Base-by-base conservation (phyloP, 2,329 filamentous ascomycete species). In the Clarireedia monteithiana region DNA sequence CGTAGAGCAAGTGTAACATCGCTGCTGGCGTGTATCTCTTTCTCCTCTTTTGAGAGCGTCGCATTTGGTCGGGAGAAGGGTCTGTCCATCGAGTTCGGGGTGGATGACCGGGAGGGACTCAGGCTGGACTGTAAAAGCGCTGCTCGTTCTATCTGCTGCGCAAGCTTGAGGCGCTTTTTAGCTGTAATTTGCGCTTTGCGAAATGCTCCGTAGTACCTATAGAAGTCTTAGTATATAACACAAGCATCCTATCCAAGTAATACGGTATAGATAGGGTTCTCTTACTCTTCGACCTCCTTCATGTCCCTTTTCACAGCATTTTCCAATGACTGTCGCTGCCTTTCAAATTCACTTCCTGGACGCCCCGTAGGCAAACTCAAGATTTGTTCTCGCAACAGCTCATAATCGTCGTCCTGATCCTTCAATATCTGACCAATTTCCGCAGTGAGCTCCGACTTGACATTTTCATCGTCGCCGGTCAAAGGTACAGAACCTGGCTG, bases 1-100 rank as follows among this genome's bases (percentile, higher is more conserved):
- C 90, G 82, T 52, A 99, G 79, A 1, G 91, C 88, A 49, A 84
- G 77, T 3, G 92, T 97, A 53, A 97, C 88, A 74, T 95, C 89
- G 62, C 80, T 84, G 34, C 88, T 89, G 0, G 92, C 88, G 59
- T 84, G 83, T 14, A 90, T 77, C 44, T 85, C 79, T 61, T 89
- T 78, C 61, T 94, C 85, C 68, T 88, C 84, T 63, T 90, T 83
- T 15, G 63, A 60, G 6, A 64, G 51, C n/a, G 64, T 61, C 17
- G 50, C 38, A 14, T 58, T 59, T 40, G 58, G 60, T 17, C 58
- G 54, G 26, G 49, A 54, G 36, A 39, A 62, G 56, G 45, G 61
- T 60, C 50, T 67, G 72, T 47, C 71, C 72, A 62, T 66, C 71
- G 63, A 68, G 68, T 62, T 64, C 65, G 24, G 72, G 69, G 58